Base-by-base conservation (phyloP, 176 grass and related monocot species). In the Musa schizocarpa region DNA sequence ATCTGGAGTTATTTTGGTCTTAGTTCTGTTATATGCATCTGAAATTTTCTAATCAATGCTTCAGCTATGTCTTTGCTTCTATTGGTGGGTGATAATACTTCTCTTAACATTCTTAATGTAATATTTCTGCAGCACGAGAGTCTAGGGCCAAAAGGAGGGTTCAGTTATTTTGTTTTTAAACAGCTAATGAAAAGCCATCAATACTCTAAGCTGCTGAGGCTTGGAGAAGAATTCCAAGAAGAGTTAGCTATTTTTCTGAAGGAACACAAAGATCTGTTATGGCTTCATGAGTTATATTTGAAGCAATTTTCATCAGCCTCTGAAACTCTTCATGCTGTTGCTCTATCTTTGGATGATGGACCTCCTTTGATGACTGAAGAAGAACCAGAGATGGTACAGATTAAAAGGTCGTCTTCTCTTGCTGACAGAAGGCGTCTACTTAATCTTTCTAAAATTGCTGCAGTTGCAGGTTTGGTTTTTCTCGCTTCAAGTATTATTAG, bases 161-260 rank as follows among this genome's bases (percentile, higher is more conserved):
- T 99, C 90, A 91, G 90, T 82, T 89, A 83, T 83, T 99, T 89
- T 52, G 90, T 92, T 64, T 94, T 99, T 62, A 88, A 85, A 69
- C 90, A 99, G 57, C 65, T 99, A 65, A 58, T 87, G 65, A 87
- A 82, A 52, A 91, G 78, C 21, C 16, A 16, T 6, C 78, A 91
- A 25, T 84, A 82, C n/a, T 74, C 90, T 76, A 98, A 98, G 80
- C 81, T 98, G 71, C 69, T 94, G 81, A 91, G 95, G 71, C 86
- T 99, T 71, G 95, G 95, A 72, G 90, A 99, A 91, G 95, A 99
- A 88, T 99, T 99, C 76, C 90, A 87, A 71, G 86, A 99, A 79
- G 90, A 94, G 69, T 77, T 99, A 75, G 78, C 86, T 64, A 79
- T 21, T 89, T 93, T 99, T 83, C 75, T 99, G 68, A 99, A 99